These are phyloP conservation scores for Fusarium cicatricum DNA, from an alignment of 2,329 filamentous ascomycete genomes.

Conservation along the genomic window DNA sequence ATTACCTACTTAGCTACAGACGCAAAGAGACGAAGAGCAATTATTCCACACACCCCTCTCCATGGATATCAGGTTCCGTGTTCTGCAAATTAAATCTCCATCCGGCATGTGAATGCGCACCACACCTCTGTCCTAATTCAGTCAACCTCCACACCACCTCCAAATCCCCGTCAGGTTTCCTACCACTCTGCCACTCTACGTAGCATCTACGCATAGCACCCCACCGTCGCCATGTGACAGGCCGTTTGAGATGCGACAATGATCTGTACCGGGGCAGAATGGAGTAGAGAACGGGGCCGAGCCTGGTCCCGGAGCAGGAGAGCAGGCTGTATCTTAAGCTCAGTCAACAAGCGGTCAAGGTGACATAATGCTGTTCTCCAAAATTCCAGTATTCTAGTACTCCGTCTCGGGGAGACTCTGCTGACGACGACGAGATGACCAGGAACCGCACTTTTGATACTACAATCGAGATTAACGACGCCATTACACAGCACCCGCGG, in stretches of 20 bases:
- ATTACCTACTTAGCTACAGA: too few species aligned
- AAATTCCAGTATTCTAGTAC: not conserved
- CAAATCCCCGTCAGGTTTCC: conserved; percentile 7
- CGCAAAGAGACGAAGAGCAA: not conserved
- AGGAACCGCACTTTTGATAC: conserved; percentile 25
- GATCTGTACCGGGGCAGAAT: conserved; percentile 37
- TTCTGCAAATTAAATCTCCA: conserved; percentile 26
- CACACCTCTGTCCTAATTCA: conserved; percentile 10
- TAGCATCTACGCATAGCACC: conserved; percentile 19
- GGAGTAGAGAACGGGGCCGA: conserved; percentile 26
- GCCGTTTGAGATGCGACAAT: conserved; percentile 35
- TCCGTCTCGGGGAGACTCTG: conserved; percentile 10
- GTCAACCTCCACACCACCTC: conserved; percentile 16
- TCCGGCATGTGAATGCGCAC: conserved; percentile 5
- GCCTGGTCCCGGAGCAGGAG: conserved; percentile 18
- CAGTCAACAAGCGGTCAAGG: conserved; percentile 41
- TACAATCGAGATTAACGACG: conserved; percentile 35
- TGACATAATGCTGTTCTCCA: not conserved
- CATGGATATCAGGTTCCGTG: conserved; percentile 12
- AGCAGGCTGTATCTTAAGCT: conserved; percentile 17
- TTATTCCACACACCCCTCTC: conserved; percentile 3
- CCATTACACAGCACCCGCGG: conserved; percentile 30
- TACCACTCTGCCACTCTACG: conserved; percentile 12
- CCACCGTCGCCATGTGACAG: conserved; percentile 37
- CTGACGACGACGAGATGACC: conserved; percentile 1